Conservation (phyloP, 2,329 filamentous ascomycete genomes). For the Corynespora cassiicola region DNA sequence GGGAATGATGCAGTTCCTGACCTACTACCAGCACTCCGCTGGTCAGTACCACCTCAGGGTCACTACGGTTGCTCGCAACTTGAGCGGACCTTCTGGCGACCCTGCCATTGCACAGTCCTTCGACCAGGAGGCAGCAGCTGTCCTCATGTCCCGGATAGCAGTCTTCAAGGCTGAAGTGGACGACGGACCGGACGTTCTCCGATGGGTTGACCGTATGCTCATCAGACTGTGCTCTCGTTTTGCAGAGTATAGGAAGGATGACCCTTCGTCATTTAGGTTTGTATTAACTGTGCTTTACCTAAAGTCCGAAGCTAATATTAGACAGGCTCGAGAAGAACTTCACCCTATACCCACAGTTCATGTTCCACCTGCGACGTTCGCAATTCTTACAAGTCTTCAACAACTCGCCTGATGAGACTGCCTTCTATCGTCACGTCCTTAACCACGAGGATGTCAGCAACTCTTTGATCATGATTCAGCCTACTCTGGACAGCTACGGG, state of each 20-base stretch:
- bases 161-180: conserved; percentile 99
- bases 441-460: conserved; percentile 98
- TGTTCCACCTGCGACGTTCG: conserved; percentile 97
- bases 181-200: conserved; percentile 95
- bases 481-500: conserved; percentile 94
- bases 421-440: conserved; percentile 96
- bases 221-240: conserved; percentile 96
- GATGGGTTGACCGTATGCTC: conserved; percentile 98
- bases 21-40: conserved; percentile 97
- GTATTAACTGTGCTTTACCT: conserved; percentile 86
- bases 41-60: conserved; percentile 96
- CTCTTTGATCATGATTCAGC: conserved; percentile 98
- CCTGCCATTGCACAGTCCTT: conserved; percentile 96
- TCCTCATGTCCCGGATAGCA: conserved; percentile 98
- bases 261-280: conserved; percentile 86
- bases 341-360: conserved; percentile 97
- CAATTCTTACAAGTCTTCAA: conserved; percentile 99
- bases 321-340: conserved; percentile 88
- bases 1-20: conserved; percentile 97
- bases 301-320: too few species aligned
- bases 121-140: conserved; percentile 95
- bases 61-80: conserved; percentile 87
- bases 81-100: conserved; percentile 93
- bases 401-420: conserved; percentile 97
- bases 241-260: conserved; percentile 97